Evolutionary conservation across 495 filamentous ascomycete genomes (phyloP), one percentile per base, ranked within the genome.

Genomic region (Patellaria atrata): DNA sequence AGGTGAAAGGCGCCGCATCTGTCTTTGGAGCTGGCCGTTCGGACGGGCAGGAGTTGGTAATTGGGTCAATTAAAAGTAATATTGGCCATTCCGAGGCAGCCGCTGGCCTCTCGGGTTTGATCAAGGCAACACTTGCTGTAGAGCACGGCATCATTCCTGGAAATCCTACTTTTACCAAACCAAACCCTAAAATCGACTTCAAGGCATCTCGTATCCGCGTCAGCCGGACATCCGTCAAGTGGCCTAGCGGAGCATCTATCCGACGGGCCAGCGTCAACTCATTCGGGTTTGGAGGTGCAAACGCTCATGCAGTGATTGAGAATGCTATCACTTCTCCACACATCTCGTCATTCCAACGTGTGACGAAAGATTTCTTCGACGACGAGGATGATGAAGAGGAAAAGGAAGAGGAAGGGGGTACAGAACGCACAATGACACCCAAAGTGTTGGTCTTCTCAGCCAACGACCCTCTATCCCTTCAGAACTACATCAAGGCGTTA

Each of bases 1-100:
- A 71, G 45, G 48, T 56, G 11, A 38, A 38, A 1, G 68, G 64
- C 1, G 55, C 72, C 17, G 58, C 52, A 2, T 52, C 54, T 4
- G 55, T 63, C 2, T 65, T 72, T 40, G 48, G 50, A 42, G 17
- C 31, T 30, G 6, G 40, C 38, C 0, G 24, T 1, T 44, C 50
- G 19, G 22, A 5, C 10, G 9, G 14, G 3, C 28, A 24, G n/a
- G n/a, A 31, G 0, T 18, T 48, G 10, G 37, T 43, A 9, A 21
- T 48, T 12, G 44, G 44, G 1, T 27, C 40, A 3, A 49, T 62
- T 29, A 62, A 63, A 45, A 41, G 55, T 2, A 63, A 63, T 19
- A 15, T 62, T 1, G 61, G 59, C 10, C 61, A 64, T 39, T 32
- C 47, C 0, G 61, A 63, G 32, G 59, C 51, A 0, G 56, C 59